Evolutionary conservation across 768 basidiomycete genomes (phyloP).

Genomic region (Phallus indusiatus): DNA sequence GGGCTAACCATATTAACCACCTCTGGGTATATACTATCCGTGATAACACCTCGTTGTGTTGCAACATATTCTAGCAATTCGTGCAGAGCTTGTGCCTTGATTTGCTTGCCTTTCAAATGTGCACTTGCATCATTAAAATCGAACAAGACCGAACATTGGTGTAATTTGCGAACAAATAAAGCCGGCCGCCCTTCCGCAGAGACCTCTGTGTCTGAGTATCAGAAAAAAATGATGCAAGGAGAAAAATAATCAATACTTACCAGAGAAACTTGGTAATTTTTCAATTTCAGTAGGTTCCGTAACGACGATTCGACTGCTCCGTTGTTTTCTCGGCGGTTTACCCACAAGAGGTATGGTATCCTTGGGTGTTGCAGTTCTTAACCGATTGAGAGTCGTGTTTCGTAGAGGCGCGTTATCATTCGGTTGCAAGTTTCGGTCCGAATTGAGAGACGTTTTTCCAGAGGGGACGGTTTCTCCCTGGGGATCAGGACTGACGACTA

Average conservation of each 20-base stretch:
- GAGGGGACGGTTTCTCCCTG: slow-evolving; percentile 6
- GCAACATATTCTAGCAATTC: slow-evolving; percentile 99
- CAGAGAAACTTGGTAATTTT: slow-evolving; percentile 81
- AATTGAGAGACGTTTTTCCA: background rate
- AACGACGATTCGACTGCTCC: slow-evolving; percentile 93
- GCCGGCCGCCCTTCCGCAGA: slow-evolving; percentile 79
- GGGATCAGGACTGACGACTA: slow-evolving; percentile 74
- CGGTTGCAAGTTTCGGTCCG: slow-evolving; percentile 12
- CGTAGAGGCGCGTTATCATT: slow-evolving; percentile 51
- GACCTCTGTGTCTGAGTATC: slow-evolving; percentile 51
- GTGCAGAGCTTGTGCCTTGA: slow-evolving; percentile 94
- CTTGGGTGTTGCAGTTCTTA: slow-evolving; percentile 69
- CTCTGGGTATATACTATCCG: slow-evolving; percentile 96
- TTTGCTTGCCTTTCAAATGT: slow-evolving; percentile 95
- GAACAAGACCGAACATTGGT: slow-evolving; percentile 94
- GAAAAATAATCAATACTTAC: slow-evolving; percentile 35
- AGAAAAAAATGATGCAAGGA: background rate
- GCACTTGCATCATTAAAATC: slow-evolving; percentile 98
- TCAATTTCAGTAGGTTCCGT: slow-evolving; percentile 96
- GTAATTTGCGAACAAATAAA: slow-evolving; percentile 88
- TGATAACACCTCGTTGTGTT: slow-evolving; percentile 90
- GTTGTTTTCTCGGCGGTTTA: slow-evolving; percentile 94
- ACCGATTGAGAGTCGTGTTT: slow-evolving; percentile 58
- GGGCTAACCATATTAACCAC: slow-evolving; percentile 89
- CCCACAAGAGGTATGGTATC: slow-evolving; percentile 96